Base-by-base conservation (phyloP, 2,329 filamentous ascomycete genomes). In the Colletotrichum sp. region DNA sequence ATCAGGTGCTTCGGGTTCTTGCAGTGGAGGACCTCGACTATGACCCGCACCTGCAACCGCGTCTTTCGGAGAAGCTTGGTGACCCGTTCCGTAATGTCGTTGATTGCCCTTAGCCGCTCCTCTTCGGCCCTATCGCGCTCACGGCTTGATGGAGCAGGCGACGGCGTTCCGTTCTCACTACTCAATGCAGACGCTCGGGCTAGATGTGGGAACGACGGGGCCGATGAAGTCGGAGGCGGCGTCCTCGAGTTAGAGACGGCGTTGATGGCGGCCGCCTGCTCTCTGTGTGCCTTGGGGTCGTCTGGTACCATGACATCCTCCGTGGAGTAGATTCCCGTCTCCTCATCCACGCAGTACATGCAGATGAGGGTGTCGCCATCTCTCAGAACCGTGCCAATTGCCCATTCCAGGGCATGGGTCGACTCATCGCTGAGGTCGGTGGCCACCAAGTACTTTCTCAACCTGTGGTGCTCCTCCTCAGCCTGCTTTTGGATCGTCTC, bases 1-100 rank as follows among this genome's bases (percentile, higher is more conserved):
- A 99, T 96, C 87, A 99, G 90, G 84, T 98, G 96, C 84, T 97
- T 96, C 6, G 97, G 96, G 81, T 95, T 98, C 89, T 98, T 99
- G 93, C 97, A 99, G 85, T 99, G 97, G 79, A 99, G 94, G 32
- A 99, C 96, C 85, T 99, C 97, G 39, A 99, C 94, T 67, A 98
- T 95, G 64, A 98, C 95, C 74, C 96, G 93, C 65, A 98, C 96
- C 84, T 99, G 96, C 75, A 99, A 88, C 78, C 95, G 92, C 1
- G 97, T 99, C 89, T 98, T 98, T 76, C 96, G 91, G 76, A 99
- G 86, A 62, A 99, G 87, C 79, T 93, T 94, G n/a, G 97, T 91
- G 70, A 98, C 95, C 39, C 94, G 92, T 72, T 96, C 92, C 1
- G 95, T 96, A 76, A 99, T 96, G 73, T 94, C 92, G 77, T 95